Base-by-base conservation (phyloP, 495 filamentous ascomycete genomes). In the Cairneyella variabilis region DNA sequence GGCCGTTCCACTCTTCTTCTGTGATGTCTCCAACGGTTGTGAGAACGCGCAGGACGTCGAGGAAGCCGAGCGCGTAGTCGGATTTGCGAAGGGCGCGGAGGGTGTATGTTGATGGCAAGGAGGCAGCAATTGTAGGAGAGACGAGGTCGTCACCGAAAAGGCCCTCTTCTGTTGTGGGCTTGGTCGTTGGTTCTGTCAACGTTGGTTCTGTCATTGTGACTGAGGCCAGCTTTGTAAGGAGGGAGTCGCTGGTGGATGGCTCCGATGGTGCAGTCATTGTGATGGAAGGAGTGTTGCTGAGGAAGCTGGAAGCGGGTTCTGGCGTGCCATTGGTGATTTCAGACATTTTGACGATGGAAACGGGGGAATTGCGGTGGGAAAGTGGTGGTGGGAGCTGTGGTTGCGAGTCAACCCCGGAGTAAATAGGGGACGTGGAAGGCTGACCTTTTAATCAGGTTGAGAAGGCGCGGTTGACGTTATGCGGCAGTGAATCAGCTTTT, bases 1-100 rank as follows among this genome's bases (percentile, higher is more conserved):
- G 83, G 64, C 84, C 74, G 58, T 83, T 73, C 80, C 90, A 98
- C 51, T 79, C 71, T 51, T 83, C 78, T 67, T 86, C 78, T 38
- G 73, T 76, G 57, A 97, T 87, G 36, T 96, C 90, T 51, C 95
- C 95, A 21, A 98, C 95, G 30, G 85, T 89, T 3, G 93, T 97
- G 58, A 98, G 75, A 23, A 96, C 91, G 11, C 89, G 83, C 45
- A 98, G 80, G 51, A 91, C 89, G 67, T 96, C 90, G 40, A 97
- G 83, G 69, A 96, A 95, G 50, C 85, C 86, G 3, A 74, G 72
- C 23, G 79, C 69, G 73, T 85, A 96, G 73, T 98, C 93, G 62
- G 75, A 77, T 58, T 81, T 79, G 58, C 83, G 83, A 48, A 96
- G 71, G 1, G 95, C 86, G 6, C 93, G 90, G 60, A 95, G 78